Conservation (phyloP, 1,139 yeast species). For the Fermentozyma sake region DNA sequence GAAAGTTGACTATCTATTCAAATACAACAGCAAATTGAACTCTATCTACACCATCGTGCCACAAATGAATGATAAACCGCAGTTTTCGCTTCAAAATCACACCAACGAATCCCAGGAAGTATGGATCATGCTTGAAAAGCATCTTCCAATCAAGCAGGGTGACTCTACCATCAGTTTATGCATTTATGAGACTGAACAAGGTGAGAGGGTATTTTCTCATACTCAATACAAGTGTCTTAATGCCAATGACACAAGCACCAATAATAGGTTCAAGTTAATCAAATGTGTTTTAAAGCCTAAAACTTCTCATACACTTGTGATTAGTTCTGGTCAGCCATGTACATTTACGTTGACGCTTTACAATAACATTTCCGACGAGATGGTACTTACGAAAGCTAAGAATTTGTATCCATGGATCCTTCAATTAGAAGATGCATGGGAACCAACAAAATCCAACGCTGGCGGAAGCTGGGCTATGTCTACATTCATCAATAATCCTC, state of each 20-base stretch:
- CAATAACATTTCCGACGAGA: slow-evolving; percentile 20
- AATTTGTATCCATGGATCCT: slow-evolving; percentile 16
- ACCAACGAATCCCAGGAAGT: slow-evolving; percentile 26
- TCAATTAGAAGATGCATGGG: slow-evolving; percentile 46
- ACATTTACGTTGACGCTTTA: slow-evolving; percentile 36
- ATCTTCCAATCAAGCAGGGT: slow-evolving; percentile 16
- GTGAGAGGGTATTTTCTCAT: slow-evolving; percentile 29
- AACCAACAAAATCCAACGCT: slow-evolving; percentile 22
- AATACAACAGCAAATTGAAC: slow-evolving; percentile 19
- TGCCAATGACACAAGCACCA: slow-evolving; percentile 19
- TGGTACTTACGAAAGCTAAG: slow-evolving; percentile 22
- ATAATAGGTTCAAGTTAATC: slow-evolving; percentile 23
- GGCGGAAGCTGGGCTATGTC: slow-evolving; percentile 59
- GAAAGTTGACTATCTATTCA: slow-evolving; percentile 36
- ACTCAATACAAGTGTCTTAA: slow-evolving; percentile 23
- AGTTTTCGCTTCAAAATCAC: slow-evolving; percentile 40
- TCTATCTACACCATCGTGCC: slow-evolving; percentile 27
- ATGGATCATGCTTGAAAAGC: slow-evolving; percentile 50
- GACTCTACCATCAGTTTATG: slow-evolving; percentile 22
- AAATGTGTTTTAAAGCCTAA: slow-evolving; percentile 22
- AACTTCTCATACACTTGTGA: slow-evolving; percentile 22
- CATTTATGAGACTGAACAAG: slow-evolving; percentile 26
- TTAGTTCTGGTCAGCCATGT: slow-evolving; percentile 18
- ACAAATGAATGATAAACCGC: slow-evolving; percentile 37
- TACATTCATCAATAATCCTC: slow-evolving; percentile 60